These are phyloP conservation scores for Tillandsia fasciculata DNA, from an alignment of 176 grass and related monocot species.

Conservation along the genomic window DNA sequence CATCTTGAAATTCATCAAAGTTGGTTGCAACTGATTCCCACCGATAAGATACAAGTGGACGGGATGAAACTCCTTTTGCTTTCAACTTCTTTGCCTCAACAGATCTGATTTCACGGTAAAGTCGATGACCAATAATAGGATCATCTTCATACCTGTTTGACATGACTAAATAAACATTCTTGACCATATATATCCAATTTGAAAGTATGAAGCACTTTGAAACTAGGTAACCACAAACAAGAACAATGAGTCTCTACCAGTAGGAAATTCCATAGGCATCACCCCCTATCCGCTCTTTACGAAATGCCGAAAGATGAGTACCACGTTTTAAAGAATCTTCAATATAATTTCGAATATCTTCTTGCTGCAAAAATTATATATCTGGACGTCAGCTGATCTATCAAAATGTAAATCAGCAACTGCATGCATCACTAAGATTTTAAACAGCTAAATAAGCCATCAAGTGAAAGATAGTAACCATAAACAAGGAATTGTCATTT, in stretches of 20 bases:
- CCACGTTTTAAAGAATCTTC: constrained; percentile 77
- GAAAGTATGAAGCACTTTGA: neutral
- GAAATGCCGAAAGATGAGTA: constrained; percentile 52
- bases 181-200: constrained; percentile 1
- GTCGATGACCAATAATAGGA: constrained; percentile 65
- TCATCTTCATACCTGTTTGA: constrained; percentile 80
- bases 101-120: constrained; percentile 87
- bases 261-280: constrained; percentile 89
- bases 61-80: constrained; percentile 35
- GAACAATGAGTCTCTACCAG: constrained; percentile 45
- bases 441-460: neutral
- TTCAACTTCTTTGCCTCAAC: constrained; percentile 55
- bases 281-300: constrained; percentile 78
- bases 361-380: constrained; percentile 61
- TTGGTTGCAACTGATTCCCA: constrained; percentile 90
- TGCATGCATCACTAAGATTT: neutral
- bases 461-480: neutral
- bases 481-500: neutral
- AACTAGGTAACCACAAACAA: constrained; percentile 9
- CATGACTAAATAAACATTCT: constrained; percentile 22
- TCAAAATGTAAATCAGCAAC: constrained; percentile 10
- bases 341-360: constrained; percentile 79
- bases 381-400: constrained; percentile 14
- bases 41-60: constrained; percentile 49
- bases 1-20: constrained; percentile 75